Evolutionary conservation across 2,329 filamentous ascomycete genomes (phyloP), one percentile per base, ranked within the genome.

Genomic region (Albophoma yamanashiensis): DNA sequence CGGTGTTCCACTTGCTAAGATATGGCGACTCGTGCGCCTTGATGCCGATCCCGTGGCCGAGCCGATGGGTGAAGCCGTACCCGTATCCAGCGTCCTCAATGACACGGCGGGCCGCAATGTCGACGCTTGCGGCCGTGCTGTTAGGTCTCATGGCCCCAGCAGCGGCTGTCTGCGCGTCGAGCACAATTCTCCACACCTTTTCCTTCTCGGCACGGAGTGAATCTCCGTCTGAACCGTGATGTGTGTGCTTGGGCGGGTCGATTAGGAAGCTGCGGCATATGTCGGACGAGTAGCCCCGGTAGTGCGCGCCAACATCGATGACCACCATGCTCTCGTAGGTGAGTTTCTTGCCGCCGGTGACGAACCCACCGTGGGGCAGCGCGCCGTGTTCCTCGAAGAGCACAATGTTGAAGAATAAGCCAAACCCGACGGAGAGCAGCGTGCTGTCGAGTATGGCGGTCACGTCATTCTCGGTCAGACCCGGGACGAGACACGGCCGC

Each of bases 21-120:
- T 87, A 87, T 0, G 84, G 84, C 38, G 81, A 83, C 67, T 87
- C 84, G 63, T 87, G 84, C 1, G 84, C 84, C 70, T 87, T 87
- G 67, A 88, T 86, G 0, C 84, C 85, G 56, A 88, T 86, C 1
- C 84, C 81, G 64, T 88, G 85, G 1, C 84, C 84, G 1, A 87
- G 73, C 1, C 84, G 78, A 64, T 87, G 84, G 1, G 84, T 87
- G 63, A 87, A 87, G 0, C 75, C 76, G 25, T 78, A 72, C 0
- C 81, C 82, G 61, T 87, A 87, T 0, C 83, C 84, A 82, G 47
- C 83, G 14, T 78, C 69, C 15, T 79, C 76, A 57, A 87, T 87
- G 25, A 87, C 75, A 0, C 71, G 71, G 1, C 84, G 76, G 7
- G 84, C 84, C 1, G 84, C 84, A 47, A 87, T 78, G 62, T 87